Conservation (phyloP, 2,329 filamentous ascomycete genomes). For the Ophiognomonia clavigignenti-juglandacearum region DNA sequence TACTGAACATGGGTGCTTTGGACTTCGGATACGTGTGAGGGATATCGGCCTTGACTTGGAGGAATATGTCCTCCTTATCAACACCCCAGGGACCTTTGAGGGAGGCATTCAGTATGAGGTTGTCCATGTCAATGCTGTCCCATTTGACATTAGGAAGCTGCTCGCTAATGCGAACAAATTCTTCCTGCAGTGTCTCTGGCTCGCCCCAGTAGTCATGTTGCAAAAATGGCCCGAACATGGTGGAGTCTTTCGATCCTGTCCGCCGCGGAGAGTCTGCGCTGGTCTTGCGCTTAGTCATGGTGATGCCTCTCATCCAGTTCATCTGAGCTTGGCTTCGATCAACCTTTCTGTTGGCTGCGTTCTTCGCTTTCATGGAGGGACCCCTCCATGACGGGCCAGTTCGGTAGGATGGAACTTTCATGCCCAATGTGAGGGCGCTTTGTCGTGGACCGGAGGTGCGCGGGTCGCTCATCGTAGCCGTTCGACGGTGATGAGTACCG, state of each 20-base stretch:
- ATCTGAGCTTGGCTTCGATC: conserved; percentile 54
- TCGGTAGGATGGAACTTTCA: conserved; percentile 32
- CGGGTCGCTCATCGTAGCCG: conserved; percentile 58
- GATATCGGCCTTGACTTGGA: conserved; percentile 58
- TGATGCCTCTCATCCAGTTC: conserved; percentile 66
- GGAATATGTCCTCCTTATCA: conserved; percentile 52
- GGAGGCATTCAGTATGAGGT: conserved; percentile 53
- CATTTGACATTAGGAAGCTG: conserved; percentile 61
- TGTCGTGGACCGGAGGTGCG: conserved; percentile 41
- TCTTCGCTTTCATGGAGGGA: conserved; percentile 55
- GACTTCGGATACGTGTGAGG: conserved; percentile 54
- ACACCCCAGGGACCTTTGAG: conserved; percentile 61
- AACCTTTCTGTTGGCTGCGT: conserved; percentile 32
- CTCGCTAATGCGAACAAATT: conserved; percentile 57
- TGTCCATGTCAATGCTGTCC: conserved; percentile 61
- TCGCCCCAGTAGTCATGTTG: conserved; percentile 55
- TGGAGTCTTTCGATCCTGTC: conserved; percentile 47
- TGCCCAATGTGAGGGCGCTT: conserved; percentile 30
- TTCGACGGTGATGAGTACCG: conserved; percentile 51
- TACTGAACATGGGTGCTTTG: conserved; percentile 52
- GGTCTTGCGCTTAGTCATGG: conserved; percentile 52
- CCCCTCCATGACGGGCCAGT: conserved; percentile 45
- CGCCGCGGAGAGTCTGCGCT: conserved; percentile 40
- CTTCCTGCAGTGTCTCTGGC: conserved; percentile 59
- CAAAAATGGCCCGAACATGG: conserved; percentile 45